Base-by-base conservation (phyloP, 495 filamentous ascomycete genomes). In the Xeromyces bisporus region DNA sequence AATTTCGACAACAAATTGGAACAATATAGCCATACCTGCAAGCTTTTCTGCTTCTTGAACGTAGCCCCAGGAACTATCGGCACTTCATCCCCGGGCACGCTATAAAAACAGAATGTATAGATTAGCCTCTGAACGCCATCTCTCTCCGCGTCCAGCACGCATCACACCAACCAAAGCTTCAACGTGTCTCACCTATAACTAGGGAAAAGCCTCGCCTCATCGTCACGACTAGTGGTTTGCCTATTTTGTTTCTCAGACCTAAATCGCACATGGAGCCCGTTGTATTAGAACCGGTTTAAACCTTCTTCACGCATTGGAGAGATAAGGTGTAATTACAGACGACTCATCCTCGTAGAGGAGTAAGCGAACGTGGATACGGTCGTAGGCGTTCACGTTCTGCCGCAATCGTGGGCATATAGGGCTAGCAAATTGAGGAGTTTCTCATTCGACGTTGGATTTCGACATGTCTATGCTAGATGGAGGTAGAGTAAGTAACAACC, bases 381-480 rank as follows among this genome's bases (percentile, higher is more conserved):
- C 9, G 20, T 21, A 9, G 20, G 9, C n/a, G n/a, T n/a, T n/a
- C n/a, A 34, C 29, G 20, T 42, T 35, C 26, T 39, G 35, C 37
- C 36, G 51, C 34, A 44, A 37, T 43, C 34, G 29, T 44, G 43
- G 36, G 41, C 44, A 40, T 41, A 44, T 34, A 32, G 32, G 18
- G 43, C 35, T n/a, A n/a, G n/a, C n/a, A n/a, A n/a, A n/a, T n/a
- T n/a, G n/a, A n/a, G n/a, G n/a, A n/a, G n/a, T n/a, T n/a, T n/a
- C n/a, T n/a, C n/a, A n/a, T n/a, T n/a, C n/a, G n/a, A n/a, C 18
- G 16, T 34, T 31, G 29, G 34, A 27, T 35, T 35, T 49, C 45
- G 42, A 40, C 56, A 60, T 60, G 47, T 40, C 48, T 55, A 24
- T 41, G 26, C 3, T 14, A 38, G 33, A 27, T 15, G 7, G 31